Percentiles rank a stretch among this genome's conserved stretches.
These are phyloP conservation scores for Teratosphaeria viscida DNA, from an alignment of 2,329 filamentous ascomycete genomes.

Conservation along the genomic window DNA sequence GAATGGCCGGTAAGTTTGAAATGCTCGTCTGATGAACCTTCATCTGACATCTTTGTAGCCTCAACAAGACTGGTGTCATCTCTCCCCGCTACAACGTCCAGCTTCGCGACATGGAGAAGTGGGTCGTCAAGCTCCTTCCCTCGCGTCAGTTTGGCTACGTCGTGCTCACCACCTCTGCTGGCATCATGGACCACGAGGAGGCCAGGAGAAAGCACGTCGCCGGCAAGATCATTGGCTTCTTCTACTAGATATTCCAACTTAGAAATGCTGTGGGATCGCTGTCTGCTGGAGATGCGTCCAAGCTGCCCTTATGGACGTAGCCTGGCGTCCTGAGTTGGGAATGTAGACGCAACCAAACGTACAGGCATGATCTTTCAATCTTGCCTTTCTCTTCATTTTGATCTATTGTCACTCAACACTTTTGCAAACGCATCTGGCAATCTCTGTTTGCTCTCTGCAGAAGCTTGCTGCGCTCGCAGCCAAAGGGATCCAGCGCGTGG, in stretches of 20 bases:
- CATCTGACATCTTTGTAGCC: constrained; percentile 27
- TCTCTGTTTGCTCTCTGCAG: background rate
- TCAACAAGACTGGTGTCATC: constrained; percentile 99
- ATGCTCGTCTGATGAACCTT: constrained; percentile 7
- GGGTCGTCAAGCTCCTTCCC: constrained; percentile 97
- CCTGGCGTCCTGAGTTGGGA: background rate
- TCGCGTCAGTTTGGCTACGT: constrained; percentile 99
- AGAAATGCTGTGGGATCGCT: background rate
- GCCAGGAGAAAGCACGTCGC: constrained; percentile 97
- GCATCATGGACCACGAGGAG: constrained; percentile 99
- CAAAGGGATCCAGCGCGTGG: background rate
- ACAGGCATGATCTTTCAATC: background rate
- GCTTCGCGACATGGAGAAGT: constrained; percentile 96
- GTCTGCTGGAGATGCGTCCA: background rate
- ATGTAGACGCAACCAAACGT: background rate
- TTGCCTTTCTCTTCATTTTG: background rate
- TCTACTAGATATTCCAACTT: constrained; percentile 54
- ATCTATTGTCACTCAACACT: background rate
- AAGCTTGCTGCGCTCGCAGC: background rate
- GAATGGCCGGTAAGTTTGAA: constrained; percentile 63
- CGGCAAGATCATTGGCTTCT: constrained; percentile 99
- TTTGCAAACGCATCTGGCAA: background rate
- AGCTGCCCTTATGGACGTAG: background rate
- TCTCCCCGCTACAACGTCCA: constrained; percentile 98
- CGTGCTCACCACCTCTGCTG: constrained; percentile 95